Conservation (phyloP, 176 grass and related monocot species). For the Carex cristatella region DNA sequence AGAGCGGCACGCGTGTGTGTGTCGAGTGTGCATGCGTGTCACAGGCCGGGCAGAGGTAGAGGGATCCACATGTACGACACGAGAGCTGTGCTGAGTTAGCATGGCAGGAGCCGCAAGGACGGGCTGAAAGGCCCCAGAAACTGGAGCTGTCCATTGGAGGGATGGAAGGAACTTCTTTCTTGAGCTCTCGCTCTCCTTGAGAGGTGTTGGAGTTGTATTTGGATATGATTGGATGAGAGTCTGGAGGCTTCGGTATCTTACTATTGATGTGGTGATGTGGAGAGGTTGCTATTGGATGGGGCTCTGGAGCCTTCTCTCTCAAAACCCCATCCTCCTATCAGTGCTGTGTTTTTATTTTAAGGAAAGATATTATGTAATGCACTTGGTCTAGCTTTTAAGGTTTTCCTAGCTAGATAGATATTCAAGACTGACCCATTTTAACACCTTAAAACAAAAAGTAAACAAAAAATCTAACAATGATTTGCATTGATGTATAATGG, state of each 20-base stretch:
- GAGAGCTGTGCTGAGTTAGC: constrained; percentile 38
- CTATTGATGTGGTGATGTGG: neutral
- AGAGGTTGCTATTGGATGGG: neutral
- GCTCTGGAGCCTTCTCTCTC: too few species aligned
- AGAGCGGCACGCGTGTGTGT: constrained; percentile 67
- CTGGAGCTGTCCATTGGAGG: constrained; percentile 14
- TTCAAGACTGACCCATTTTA: too few species aligned
- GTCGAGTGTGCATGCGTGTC: constrained; percentile 50
- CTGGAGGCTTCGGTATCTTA: constrained; percentile 9
- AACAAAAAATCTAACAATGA: too few species aligned
- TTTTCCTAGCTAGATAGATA: too few species aligned
- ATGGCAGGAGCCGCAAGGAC: constrained; percentile 51
- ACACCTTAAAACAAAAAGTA: too few species aligned
- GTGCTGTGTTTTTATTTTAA: too few species aligned
- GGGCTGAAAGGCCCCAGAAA: constrained; percentile 44
- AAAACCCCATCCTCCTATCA: neutral
- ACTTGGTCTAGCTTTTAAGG: too few species aligned
- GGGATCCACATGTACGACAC: constrained; percentile 42
- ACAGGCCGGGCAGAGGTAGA: constrained; percentile 66
- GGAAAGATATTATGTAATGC: too few species aligned
- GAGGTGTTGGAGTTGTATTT: neutral
- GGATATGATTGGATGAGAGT: neutral
- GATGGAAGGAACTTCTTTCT: neutral
- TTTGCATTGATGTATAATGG: too few species aligned
- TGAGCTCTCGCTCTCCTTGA: neutral